Percentiles rank a stretch among this genome's conserved stretches.
phyloP scores from a whole-genome alignment of 2,329 filamentous ascomycete species.

The Myriosclerotinia duriaeana region DNA sequence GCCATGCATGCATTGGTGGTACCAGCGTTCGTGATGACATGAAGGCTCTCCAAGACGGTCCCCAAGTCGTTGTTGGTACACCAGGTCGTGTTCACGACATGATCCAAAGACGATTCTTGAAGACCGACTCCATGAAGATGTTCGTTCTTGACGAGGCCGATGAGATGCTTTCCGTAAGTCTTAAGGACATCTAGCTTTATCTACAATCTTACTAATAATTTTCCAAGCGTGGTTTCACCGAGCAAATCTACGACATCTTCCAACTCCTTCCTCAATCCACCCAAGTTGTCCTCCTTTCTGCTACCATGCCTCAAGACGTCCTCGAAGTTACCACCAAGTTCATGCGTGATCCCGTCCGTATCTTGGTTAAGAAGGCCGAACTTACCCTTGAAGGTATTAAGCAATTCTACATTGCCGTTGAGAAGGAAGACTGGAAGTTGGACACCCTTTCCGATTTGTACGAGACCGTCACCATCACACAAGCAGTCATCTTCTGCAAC shows the following conservation, averaged over 20 bases:
- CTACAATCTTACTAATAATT: constrained; percentile 41
- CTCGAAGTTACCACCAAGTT: constrained; percentile 99
- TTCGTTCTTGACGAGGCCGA: constrained; percentile 99
- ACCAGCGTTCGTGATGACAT: constrained; percentile 98
- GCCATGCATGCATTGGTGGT: constrained; percentile 98
- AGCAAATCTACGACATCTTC: constrained; percentile 99
- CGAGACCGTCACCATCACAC: constrained; percentile 98
- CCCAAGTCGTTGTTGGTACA: constrained; percentile 96
- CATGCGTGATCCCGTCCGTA: constrained; percentile 99
- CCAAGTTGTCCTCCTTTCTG: constrained; percentile 96
- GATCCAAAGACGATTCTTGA: constrained; percentile 97
- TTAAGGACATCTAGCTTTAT: neutral
- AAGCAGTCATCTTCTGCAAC: constrained; percentile 99
- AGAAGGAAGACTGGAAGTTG: constrained; percentile 99
- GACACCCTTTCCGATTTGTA: constrained; percentile 98
- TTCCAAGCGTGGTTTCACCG: constrained; percentile 87
- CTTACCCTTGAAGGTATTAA: constrained; percentile 99
- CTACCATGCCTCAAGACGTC: constrained; percentile 98
- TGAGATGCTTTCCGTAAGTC: constrained; percentile 89
- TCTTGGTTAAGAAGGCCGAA: constrained; percentile 99
- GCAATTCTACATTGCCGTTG: constrained; percentile 99
- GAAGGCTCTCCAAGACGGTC: constrained; percentile 93
- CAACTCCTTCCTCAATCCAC: constrained; percentile 96
- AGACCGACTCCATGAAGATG: constrained; percentile 99
- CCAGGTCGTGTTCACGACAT: constrained; percentile 99